Evolutionary conservation across 2,329 filamentous ascomycete species (phyloP), one percentile per base, ranked within the genome.

Genomic region (Xylariaceae sp.): DNA sequence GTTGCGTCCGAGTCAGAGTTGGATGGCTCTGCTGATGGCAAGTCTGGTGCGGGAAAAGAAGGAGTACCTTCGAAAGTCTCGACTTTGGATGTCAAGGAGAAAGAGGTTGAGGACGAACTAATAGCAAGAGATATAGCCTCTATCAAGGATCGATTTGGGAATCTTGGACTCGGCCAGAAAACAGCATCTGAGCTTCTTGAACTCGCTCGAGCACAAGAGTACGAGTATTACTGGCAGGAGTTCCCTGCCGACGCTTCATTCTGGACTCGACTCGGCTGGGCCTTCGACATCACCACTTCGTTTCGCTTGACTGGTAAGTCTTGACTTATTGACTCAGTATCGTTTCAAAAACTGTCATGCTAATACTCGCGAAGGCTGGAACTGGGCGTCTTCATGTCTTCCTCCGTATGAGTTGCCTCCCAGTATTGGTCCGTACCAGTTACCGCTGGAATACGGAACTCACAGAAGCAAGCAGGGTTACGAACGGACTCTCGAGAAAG

Each of bases 181-280:
- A 13, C 51, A 49, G 37, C 17, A n/a, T n/a, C 17, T 39, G 55
- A 64, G 34, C 56, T 63, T 3, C 53, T 42, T 53, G 59, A 58
- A 45, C 52, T 68, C 35, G 62, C 61, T 18, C 59, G 51, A 2
- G 64, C 69, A 0, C 67, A 74, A 15, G 71, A 73, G 4, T 74
- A 74, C 51, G 77, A 82, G 59, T 86, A 85, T 58, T 79, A 81
- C 66, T 88, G 85, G 85, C 79, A 88, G 68, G 71, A 77, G 0
- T 88, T 81, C 63, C 85, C 84, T 0, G 74, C 76, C 3, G 69
- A 79, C 2, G 79, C 72, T 1, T 70, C 80, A 0, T 79, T 85
- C 51, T 55, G 68, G 23, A 71, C 79, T 47, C 78, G 85, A 9
- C 69, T 87, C 6, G 73, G 74, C 63, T 88, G 85, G 85, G 74